These are phyloP conservation scores for Aspergillus pseudonomiae DNA, from an alignment of 2,329 filamentous ascomycete genomes.

Conservation along the genomic window DNA sequence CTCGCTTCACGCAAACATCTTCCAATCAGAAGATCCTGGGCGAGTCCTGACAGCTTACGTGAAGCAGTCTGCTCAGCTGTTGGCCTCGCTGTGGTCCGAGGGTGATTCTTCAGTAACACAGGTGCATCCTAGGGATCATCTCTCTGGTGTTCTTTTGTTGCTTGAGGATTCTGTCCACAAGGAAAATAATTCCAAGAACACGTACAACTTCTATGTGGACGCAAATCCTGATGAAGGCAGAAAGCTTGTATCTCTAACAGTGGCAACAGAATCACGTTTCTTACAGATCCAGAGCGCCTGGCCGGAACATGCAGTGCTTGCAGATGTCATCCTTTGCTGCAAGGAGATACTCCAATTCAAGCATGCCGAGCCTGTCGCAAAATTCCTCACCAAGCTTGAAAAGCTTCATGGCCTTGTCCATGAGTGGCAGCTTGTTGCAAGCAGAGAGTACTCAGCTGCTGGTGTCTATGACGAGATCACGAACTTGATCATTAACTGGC, in stretches of 20 bases:
- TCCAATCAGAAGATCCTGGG: conserved; percentile 33
- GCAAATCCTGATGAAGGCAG: conserved; percentile 75
- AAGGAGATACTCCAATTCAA: conserved; percentile 74
- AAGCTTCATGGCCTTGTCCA: conserved; percentile 83
- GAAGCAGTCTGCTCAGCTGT: conserved; percentile 36
- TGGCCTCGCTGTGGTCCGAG: conserved; percentile 39
- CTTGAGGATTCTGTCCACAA: conserved; percentile 64
- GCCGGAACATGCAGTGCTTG: conserved; percentile 76
- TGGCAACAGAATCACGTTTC: conserved; percentile 73
- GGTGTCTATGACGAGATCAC: conserved; percentile 77
- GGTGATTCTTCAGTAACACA: conserved; percentile 26
- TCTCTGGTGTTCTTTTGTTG: conserved; percentile 68
- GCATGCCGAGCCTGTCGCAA: conserved; percentile 82
- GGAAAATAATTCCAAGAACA: conserved; percentile 42
- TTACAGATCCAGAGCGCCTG: conserved; percentile 65
- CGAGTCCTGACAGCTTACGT: conserved; percentile 37
- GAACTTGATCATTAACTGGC: conserved; percentile 81
- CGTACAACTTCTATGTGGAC: conserved; percentile 90
- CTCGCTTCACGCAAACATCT: conserved; percentile 58
- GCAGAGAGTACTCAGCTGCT: conserved; percentile 71
- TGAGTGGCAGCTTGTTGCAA: conserved; percentile 95
- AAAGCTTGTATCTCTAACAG: conserved; percentile 70
- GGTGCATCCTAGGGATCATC: conserved; percentile 53
- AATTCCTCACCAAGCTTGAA: conserved; percentile 82
- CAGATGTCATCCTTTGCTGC: conserved; percentile 76